phyloP scores from a whole-genome alignment of 1,284 basidiomycete genomes.

The Rhodotorula sp. region DNA sequence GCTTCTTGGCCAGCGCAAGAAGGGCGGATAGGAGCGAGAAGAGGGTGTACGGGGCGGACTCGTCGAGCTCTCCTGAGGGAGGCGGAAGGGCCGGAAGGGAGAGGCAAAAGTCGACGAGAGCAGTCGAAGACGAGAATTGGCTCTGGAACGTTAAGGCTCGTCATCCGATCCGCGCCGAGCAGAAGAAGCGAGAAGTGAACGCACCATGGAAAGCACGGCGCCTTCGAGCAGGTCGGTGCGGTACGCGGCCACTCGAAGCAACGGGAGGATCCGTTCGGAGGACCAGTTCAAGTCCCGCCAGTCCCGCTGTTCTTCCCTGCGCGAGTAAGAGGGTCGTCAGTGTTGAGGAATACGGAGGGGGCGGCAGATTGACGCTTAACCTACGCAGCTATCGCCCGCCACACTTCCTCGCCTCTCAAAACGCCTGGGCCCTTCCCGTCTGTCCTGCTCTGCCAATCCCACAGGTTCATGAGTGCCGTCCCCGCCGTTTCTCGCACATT shows the following conservation, averaged over 20 bases:
- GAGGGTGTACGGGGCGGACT: slow-evolving; percentile 51
- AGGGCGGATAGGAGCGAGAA: slow-evolving; percentile 59
- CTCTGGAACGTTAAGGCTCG: slow-evolving; percentile 16
- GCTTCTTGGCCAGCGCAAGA: slow-evolving; percentile 56
- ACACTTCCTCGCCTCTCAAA: slow-evolving; percentile 52
- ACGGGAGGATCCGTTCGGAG: slow-evolving; percentile 63
- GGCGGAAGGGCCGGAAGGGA: slow-evolving; percentile 54
- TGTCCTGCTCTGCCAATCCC: slow-evolving; percentile 50
- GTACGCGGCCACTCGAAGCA: slow-evolving; percentile 65
- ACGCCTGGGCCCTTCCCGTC: slow-evolving; percentile 46
- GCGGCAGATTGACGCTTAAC: background rate
- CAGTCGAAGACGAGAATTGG: slow-evolving; percentile 52
- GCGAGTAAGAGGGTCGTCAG: accelerated
- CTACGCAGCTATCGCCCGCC: slow-evolving; percentile 45
- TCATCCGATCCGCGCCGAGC: slow-evolving; percentile 19
- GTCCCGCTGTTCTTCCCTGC: slow-evolving; percentile 4
- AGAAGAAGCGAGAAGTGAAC: slow-evolving; percentile 43
- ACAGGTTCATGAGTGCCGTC: slow-evolving; percentile 58
- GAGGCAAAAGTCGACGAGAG: slow-evolving; percentile 60
- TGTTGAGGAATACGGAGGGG: background rate
- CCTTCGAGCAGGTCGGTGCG: slow-evolving; percentile 66
- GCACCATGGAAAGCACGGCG: slow-evolving; percentile 70
- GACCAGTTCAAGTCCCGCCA: slow-evolving; percentile 54
- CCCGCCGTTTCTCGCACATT: slow-evolving; percentile 80
- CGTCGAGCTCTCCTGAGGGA: slow-evolving; percentile 21